Percentiles rank a stretch among this genome's conserved stretches.
Evolutionary conservation across 2,329 filamentous ascomycete species (phyloP).

Genomic region (Madurella mycetomatis): DNA sequence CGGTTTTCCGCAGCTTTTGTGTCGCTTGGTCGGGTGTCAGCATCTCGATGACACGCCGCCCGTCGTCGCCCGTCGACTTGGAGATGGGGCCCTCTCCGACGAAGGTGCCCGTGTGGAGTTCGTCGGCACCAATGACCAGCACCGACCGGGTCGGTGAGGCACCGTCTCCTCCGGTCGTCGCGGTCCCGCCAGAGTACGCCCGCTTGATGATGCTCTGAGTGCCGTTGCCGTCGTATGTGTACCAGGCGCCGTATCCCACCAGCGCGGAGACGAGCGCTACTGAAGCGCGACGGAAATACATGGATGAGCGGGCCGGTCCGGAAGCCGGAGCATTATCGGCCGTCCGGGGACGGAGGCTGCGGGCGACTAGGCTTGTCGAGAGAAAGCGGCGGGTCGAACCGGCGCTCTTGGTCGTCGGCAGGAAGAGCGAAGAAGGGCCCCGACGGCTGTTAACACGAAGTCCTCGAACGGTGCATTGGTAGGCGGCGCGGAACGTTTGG

Average conservation of each 20-base stretch:
- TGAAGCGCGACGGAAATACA: conserved; percentile 68
- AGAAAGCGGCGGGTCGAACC: conserved; percentile 20
- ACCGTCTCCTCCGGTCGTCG: conserved; percentile 37
- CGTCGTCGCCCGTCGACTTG: conserved; percentile 81
- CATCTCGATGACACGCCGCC: conserved; percentile 89
- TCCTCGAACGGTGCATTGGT: conserved; percentile 59
- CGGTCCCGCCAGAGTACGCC: conserved; percentile 37
- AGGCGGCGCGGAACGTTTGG: conserved; percentile 63
- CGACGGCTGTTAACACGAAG: conserved; percentile 46
- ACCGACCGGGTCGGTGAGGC: conserved; percentile 59
- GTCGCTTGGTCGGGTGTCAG: conserved; percentile 91
- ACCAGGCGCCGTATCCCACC: conserved; percentile 73
- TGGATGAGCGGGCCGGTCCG: conserved; percentile 60
- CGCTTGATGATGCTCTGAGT: conserved; percentile 36
- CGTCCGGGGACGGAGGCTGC: conserved; percentile 30
- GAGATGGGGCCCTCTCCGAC: conserved; percentile 81
- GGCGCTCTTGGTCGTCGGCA: conserved; percentile 23
- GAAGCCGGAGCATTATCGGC: conserved; percentile 34
- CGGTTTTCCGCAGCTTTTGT: conserved; percentile 78
- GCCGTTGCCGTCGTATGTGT: conserved; percentile 55
- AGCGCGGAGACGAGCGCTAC: conserved; percentile 65
- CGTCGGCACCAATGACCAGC: conserved; percentile 82
- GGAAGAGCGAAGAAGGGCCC: conserved; percentile 34
- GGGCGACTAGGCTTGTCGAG: conserved; percentile 27
- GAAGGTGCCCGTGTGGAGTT: conserved; percentile 83